Base-by-base conservation (phyloP, 352 stramenopile species). In the Phytophthora cactorum region DNA sequence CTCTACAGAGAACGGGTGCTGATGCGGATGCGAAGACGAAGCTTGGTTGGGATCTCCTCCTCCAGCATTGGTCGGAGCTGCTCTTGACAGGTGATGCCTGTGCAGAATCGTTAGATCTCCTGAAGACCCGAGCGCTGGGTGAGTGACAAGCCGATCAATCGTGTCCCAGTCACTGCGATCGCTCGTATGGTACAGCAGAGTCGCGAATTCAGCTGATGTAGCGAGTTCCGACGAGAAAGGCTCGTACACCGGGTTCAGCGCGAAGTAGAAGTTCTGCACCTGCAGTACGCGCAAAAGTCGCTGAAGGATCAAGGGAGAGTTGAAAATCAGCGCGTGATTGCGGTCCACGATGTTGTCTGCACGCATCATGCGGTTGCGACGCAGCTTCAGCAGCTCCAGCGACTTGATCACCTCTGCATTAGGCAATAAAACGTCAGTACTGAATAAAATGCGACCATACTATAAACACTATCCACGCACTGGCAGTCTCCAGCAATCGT, bases 241-340 rank as follows among this genome's bases (percentile, higher is more conserved):
- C 54, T 95, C 85, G 47, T 95, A 95, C 25, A 91, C 74, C 0
- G 87, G 82, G 45, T 93, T 93, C 3, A 95, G 66, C 17, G 85
- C 79, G 45, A 95, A 95, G 50, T 93, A 93, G 50, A 88, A 95
- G 59, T 95, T 94, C 67, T 96, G 88, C 38, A 94, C 81, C 58
- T 93, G 79, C 6, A 96, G 60, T 10, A 96, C 78, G 10, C 75
- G 73, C 45, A 96, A 65, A 56, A 97, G 53, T 14, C 88, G 82
- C 64, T 87, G 78, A 43, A 97, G 63, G 32, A 96, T 72, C n/a
- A 84, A 54, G 17, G 85, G 79, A 11, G 79, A 88, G 53, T 91
- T 92, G 75, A 97, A 90, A 58, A 98, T 81, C n/a, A 98, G 81
- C 11, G 89, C 79, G 73, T 98, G 96, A 67, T 98, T 98, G 55